A percentile compares a stretch with the other conserved stretches of the same genome.
Conservation (phyloP, 1,284 basidiomycete genomes). For the Kwoniella shivajii region DNA sequence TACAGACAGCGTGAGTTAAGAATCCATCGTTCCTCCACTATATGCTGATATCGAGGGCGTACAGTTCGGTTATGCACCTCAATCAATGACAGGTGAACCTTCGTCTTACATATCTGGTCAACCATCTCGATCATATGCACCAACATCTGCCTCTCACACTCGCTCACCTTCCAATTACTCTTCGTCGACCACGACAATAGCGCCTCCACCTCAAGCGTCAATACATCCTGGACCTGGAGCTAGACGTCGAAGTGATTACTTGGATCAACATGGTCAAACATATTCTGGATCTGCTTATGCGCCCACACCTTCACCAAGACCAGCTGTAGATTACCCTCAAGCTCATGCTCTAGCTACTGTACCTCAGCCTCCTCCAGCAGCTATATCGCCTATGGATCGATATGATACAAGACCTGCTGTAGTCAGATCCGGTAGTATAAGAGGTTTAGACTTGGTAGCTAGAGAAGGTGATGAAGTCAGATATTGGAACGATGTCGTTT, state of each 20-base stretch:
- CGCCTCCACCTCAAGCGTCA: constrained; percentile 75
- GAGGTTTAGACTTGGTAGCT: constrained; percentile 41
- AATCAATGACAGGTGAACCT: constrained; percentile 48
- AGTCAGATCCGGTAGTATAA: constrained; percentile 33
- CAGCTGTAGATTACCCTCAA: constrained; percentile 75
- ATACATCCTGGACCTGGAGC: constrained; percentile 64
- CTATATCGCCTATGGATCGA: constrained; percentile 66
- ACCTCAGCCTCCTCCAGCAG: constrained; percentile 70
- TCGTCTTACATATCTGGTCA: constrained; percentile 28
- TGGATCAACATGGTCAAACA: constrained; percentile 74
- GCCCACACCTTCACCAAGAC: constrained; percentile 18
- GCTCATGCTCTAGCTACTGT: constrained; percentile 61
- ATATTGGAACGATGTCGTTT: constrained; percentile 76
- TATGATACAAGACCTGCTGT: constrained; percentile 65
- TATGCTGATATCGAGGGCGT: not conserved
- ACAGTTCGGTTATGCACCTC: constrained; percentile 41
- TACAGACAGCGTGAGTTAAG: constrained; percentile 43
- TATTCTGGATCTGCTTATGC: constrained; percentile 57
- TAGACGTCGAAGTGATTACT: constrained; percentile 73
- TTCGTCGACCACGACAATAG: constrained; percentile 44
- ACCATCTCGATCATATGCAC: constrained; percentile 26
- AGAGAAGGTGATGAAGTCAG: constrained; percentile 56
- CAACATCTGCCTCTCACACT: constrained; percentile 14
- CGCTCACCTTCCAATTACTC: constrained; percentile 28
- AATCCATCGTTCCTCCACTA: not conserved